A percentile compares a stretch with the other conserved stretches of the same genome.
phyloP scores from a whole-genome alignment of 2,329 filamentous ascomycete genomes.

The Aspergillus proliferans region DNA sequence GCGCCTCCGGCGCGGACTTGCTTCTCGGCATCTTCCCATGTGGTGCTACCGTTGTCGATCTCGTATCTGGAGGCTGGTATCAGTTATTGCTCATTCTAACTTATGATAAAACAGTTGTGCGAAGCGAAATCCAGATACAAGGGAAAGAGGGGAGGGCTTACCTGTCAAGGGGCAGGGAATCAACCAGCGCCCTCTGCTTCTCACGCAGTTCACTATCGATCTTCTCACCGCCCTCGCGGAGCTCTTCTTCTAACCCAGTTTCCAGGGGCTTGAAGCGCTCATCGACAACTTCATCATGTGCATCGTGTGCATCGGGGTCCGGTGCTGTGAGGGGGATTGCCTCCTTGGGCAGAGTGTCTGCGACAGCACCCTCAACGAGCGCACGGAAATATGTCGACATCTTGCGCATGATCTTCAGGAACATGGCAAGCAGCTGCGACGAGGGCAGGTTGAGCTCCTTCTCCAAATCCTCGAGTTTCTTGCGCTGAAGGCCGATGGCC shows the following conservation, averaged over 20 bases:
- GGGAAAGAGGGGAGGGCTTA: constrained; percentile 42
- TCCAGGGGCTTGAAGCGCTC: constrained; percentile 65
- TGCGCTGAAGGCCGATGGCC: constrained; percentile 85
- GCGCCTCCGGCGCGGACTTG: constrained; percentile 58
- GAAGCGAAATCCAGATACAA: neutral
- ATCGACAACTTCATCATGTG: constrained; percentile 58
- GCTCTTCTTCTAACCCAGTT: constrained; percentile 68
- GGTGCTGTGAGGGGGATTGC: constrained; percentile 32
- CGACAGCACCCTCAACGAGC: constrained; percentile 68
- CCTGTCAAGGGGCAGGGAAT: constrained; percentile 82
- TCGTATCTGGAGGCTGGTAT: constrained; percentile 37
- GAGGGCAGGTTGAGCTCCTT: constrained; percentile 68
- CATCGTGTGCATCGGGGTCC: constrained; percentile 53
- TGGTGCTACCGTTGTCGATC: constrained; percentile 42
- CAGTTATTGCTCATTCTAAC: constrained; percentile 34
- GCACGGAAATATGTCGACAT: constrained; percentile 70
- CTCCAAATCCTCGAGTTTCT: constrained; percentile 73
- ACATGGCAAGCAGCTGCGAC: constrained; percentile 87
- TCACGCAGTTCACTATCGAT: constrained; percentile 63
- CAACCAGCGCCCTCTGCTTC: constrained; percentile 81
- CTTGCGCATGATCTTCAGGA: constrained; percentile 92
- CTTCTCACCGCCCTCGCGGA: constrained; percentile 76
- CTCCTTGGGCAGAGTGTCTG: constrained; percentile 56
- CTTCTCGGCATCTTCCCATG: constrained; percentile 63
- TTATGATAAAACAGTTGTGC: neutral